Evolutionary conservation across 2,329 filamentous ascomycete species (phyloP).

Genomic region (Nemania sp.): DNA sequence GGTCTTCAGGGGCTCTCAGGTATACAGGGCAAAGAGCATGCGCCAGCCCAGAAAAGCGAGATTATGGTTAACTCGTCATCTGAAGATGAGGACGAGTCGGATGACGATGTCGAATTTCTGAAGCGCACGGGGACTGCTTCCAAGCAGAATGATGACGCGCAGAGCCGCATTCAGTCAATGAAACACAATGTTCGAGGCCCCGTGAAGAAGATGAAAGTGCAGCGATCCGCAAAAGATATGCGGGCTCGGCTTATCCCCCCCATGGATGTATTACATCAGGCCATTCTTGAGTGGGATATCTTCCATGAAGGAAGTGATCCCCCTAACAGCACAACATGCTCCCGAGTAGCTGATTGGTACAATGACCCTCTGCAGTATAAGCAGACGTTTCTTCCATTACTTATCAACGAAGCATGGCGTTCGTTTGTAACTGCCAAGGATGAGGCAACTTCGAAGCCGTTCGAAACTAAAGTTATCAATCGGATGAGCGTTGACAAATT

Average conservation of each 20-base stretch:
- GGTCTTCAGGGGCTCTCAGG: constrained; percentile 71
- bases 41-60: constrained; percentile 68
- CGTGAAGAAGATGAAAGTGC: constrained; percentile 79
- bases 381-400: constrained; percentile 83
- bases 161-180: constrained; percentile 52
- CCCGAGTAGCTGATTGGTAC: constrained; percentile 77
- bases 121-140: constrained; percentile 50
- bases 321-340: constrained; percentile 73
- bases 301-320: constrained; percentile 88
- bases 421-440: constrained; percentile 89
- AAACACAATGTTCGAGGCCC: constrained; percentile 67
- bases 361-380: constrained; percentile 78
- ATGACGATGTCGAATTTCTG: constrained; percentile 57
- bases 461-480: constrained; percentile 85
- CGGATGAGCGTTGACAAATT: constrained; percentile 91
- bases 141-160: constrained; percentile 52
- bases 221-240: constrained; percentile 89
- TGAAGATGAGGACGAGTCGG: constrained; percentile 71
- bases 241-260: constrained; percentile 88
- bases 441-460: constrained; percentile 77
- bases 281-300: constrained; percentile 91
- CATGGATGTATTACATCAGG: constrained; percentile 80
- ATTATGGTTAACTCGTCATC: constrained; percentile 90
- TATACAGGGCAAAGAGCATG: constrained; percentile 77
- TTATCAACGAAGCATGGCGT: constrained; percentile 94